Evolutionary conservation across 1,284 basidiomycete genomes (phyloP).

Genomic region (Entoloma clypeatum): DNA sequence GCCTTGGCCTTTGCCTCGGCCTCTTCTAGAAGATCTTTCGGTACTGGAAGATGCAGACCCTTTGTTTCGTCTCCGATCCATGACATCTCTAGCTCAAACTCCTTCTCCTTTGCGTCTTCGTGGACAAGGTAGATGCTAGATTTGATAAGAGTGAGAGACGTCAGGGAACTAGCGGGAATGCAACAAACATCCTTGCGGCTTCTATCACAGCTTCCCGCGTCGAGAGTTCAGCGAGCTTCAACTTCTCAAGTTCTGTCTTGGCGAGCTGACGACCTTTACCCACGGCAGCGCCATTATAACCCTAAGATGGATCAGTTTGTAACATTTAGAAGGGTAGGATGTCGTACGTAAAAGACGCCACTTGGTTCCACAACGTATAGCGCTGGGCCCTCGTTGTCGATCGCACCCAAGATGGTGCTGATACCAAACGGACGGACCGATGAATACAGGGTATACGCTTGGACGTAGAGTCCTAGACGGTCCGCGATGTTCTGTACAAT

Average conservation of each 20-base stretch:
- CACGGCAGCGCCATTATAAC: conserved; percentile 90
- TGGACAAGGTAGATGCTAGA: conserved; percentile 94
- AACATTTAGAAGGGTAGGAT: conserved; percentile 1
- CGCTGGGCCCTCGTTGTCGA: conserved; percentile 87
- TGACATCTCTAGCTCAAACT: conserved; percentile 97
- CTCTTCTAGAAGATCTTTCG: conserved; percentile 79
- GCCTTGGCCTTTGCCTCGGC: conserved; percentile 90
- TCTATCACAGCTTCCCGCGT: conserved; percentile 86
- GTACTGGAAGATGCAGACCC: conserved; percentile 78
- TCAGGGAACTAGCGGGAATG: conserved; percentile 4
- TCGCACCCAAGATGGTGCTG: conserved; percentile 85
- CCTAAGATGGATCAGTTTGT: conserved; percentile 43
- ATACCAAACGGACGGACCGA: conserved; percentile 97
- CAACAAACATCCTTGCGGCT: conserved; percentile 88
- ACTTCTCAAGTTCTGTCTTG: conserved; percentile 98
- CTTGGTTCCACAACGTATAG: conserved; percentile 95
- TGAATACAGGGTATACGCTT: conserved; percentile 97
- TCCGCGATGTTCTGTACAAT: conserved; percentile 70
- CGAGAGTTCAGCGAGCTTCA: conserved; percentile 77
- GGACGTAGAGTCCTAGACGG: conserved; percentile 85
- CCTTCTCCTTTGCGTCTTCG: conserved; percentile 96
- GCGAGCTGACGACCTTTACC: conserved; percentile 97
- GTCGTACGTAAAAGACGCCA: conserved; percentile 83
- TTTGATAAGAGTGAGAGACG: conserved; percentile 3
- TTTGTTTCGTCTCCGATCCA: conserved; percentile 92